Evolutionary conservation across 192 early-diverging fungal species (phyloP).

Genomic region (Coemansia sp.): DNA sequence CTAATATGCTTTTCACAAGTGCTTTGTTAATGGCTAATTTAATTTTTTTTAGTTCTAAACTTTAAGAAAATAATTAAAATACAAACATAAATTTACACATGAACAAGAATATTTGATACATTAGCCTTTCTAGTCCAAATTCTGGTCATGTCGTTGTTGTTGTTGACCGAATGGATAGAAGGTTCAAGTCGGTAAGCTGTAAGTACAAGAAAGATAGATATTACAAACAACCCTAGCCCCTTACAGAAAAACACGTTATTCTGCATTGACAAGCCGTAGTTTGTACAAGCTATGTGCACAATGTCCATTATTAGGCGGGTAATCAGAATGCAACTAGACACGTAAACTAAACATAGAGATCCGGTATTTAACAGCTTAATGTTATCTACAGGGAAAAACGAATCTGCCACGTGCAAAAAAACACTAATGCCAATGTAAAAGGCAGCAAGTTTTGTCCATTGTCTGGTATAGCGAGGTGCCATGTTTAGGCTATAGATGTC

Average conservation of each 20-base stretch:
- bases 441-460: neutral
- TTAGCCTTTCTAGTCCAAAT: neutral
- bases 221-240: neutral
- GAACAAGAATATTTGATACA: neutral
- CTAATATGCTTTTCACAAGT: too few species aligned
- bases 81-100: neutral
- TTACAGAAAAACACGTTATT: neutral
- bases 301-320: neutral
- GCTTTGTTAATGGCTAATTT: neutral
- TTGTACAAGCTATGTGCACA: neutral
- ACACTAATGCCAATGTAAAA: neutral
- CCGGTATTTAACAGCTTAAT: neutral
- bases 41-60: neutral
- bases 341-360: neutral
- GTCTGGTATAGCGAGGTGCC: neutral
- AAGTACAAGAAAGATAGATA: neutral
- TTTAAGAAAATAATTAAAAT: too few species aligned
- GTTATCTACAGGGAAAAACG: neutral
- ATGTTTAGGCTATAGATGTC: neutral
- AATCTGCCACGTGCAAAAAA: neutral
- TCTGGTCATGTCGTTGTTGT: neutral
- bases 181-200: neutral
- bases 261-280: neutral
- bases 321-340: neutral
- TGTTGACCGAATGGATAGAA: neutral